A percentile compares a stretch with the other conserved stretches of the same genome.
These are phyloP conservation scores for Pleurotus pulmonarius DNA, from an alignment of 768 basidiomycete genomes.

Conservation along the genomic window DNA sequence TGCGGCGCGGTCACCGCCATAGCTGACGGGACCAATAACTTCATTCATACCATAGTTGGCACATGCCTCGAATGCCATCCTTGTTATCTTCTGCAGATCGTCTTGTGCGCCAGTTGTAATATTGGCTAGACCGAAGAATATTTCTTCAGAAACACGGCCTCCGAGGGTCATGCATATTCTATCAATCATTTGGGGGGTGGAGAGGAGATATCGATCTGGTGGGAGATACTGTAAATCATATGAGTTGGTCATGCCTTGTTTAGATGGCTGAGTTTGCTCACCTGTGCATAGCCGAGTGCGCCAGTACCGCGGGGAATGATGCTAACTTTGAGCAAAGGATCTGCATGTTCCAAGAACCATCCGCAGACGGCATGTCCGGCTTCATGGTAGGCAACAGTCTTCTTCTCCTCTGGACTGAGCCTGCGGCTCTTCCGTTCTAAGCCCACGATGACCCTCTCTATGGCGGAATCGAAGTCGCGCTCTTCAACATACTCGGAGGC, in stretches of 20 bases:
- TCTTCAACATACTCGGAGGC: slow-evolving; percentile 76
- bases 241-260: no score
- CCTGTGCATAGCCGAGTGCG: slow-evolving; percentile 95
- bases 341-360: slow-evolving; percentile 97
- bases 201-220: slow-evolving; percentile 92
- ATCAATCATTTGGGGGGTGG: slow-evolving; percentile 91
- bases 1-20: slow-evolving; percentile 82
- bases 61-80: slow-evolving; percentile 95
- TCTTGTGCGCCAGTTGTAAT: slow-evolving; percentile 99
- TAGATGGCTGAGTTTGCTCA: slow-evolving; percentile 23
- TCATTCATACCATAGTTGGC: slow-evolving; percentile 98
- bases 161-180: slow-evolving; percentile 99
- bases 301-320: slow-evolving; percentile 97
- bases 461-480: slow-evolving; percentile 92
- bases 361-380: slow-evolving; percentile 98
- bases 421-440: slow-evolving; percentile 94
- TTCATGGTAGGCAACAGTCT: slow-evolving; percentile 97
- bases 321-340: slow-evolving; percentile 94
- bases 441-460: slow-evolving; percentile 97
- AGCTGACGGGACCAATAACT: slow-evolving; percentile 93
- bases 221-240: slow-evolving; percentile 70
- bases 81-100: slow-evolving; percentile 95
- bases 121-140: slow-evolving; percentile 88
- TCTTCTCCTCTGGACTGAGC: slow-evolving; percentile 94
- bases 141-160: slow-evolving; percentile 96